These are phyloP conservation scores for Ophiocordyceps sinensis DNA, from an alignment of 2,329 filamentous ascomycete species.

Conservation along the genomic window DNA sequence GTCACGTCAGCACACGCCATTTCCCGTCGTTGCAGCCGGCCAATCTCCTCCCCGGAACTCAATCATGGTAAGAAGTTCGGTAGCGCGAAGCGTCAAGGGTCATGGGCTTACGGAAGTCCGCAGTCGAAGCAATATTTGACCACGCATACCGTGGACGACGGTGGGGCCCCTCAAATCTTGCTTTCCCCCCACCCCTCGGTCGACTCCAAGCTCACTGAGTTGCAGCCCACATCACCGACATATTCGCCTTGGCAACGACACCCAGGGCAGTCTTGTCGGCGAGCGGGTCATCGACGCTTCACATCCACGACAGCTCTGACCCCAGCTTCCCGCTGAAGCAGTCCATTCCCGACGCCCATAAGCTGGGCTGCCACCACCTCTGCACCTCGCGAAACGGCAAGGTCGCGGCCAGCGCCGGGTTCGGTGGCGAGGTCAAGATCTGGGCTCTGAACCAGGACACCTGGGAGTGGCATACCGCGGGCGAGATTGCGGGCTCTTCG, in stretches of 20 bases:
- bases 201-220: not conserved
- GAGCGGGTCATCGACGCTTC: slow-evolving; percentile 71
- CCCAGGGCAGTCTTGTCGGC: slow-evolving; percentile 62
- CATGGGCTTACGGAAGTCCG: not conserved
- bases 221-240: slow-evolving; percentile 67
- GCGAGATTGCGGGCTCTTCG: slow-evolving; percentile 25
- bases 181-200: too few species aligned
- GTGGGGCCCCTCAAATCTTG: slow-evolving; percentile 27
- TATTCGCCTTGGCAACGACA: slow-evolving; percentile 72
- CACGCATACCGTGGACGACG: slow-evolving; percentile 77
- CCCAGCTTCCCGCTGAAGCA: slow-evolving; percentile 65
- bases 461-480: slow-evolving; percentile 32
- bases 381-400: slow-evolving; percentile 54
- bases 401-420: slow-evolving; percentile 70
- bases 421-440: slow-evolving; percentile 75
- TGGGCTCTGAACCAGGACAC: slow-evolving; percentile 52
- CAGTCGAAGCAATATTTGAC: slow-evolving; percentile 98
- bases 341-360: slow-evolving; percentile 66
- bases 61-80: not conserved
- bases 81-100: not conserved
- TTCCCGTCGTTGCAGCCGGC: not conserved
- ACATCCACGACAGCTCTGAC: slow-evolving; percentile 61
- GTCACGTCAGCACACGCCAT: not conserved
- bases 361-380: slow-evolving; percentile 83
- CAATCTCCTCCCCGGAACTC: not conserved